These are phyloP conservation scores for Globisporangium canariense DNA, from an alignment of 352 stramenopile genomes.

Conservation along the genomic window DNA sequence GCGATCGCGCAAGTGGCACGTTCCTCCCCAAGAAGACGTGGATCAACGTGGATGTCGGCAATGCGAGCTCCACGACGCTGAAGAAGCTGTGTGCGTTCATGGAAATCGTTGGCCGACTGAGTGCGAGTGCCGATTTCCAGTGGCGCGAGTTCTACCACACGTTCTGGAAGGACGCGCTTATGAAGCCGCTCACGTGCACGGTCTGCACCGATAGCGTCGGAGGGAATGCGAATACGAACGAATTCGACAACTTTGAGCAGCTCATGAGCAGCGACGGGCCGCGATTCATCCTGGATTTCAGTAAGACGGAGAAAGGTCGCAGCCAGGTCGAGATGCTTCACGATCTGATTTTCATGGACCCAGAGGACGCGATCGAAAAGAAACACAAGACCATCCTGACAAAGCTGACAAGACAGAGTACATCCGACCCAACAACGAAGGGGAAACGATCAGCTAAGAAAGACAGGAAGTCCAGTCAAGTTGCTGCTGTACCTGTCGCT, in stretches of 20 bases:
- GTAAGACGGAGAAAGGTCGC: neutral
- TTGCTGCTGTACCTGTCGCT: neutral
- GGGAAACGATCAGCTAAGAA: too few relatives aligned
- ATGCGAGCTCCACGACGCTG: neutral
- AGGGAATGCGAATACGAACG: neutral
- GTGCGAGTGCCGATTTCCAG: neutral
- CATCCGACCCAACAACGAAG: too few relatives aligned
- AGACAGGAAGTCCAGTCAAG: too few relatives aligned
- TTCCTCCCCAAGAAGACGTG: neutral
- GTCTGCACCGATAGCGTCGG: neutral
- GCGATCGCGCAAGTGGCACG: neutral
- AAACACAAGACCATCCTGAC: neutral
- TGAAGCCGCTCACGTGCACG: neutral
- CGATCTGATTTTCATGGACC: neutral
- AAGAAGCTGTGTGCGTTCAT: neutral
- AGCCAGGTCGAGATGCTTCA: neutral
- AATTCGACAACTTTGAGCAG: neutral
- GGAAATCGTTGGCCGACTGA: neutral
- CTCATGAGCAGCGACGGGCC: conserved; percentile 8
- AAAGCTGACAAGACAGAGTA: neutral
- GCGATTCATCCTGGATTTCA: conserved; percentile 1
- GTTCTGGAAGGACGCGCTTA: neutral
- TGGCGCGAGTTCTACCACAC: neutral
- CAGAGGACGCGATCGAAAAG: neutral
- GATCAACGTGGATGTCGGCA: neutral